A percentile compares a stretch with the other conserved stretches of the same genome.
Evolutionary conservation across 2,329 filamentous ascomycete genomes (phyloP).

Genomic region (Dothideomycetes sp.): DNA sequence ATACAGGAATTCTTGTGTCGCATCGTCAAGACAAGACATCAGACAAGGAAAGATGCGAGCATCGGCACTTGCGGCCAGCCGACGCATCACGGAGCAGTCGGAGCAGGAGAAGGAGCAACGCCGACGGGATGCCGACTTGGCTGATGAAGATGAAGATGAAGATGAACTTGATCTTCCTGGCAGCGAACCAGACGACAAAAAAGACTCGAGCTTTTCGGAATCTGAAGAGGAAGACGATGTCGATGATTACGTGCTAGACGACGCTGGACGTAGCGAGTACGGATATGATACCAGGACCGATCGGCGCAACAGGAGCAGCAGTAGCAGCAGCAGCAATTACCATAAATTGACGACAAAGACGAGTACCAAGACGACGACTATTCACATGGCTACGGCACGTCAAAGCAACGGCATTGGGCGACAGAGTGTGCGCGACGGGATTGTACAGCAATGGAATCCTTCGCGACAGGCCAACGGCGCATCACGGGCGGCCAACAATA

Average conservation of each 20-base stretch:
- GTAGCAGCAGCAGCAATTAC: conserved; percentile 1
- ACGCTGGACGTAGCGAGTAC: conserved; percentile 6
- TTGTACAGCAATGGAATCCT: conserved; percentile 16
- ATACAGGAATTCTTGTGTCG: too few relatives aligned
- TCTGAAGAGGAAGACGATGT: not conserved
- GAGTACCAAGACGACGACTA: not conserved
- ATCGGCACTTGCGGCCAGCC: conserved; percentile 6
- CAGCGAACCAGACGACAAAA: not conserved
- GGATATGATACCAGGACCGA: not conserved
- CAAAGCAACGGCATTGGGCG: conserved; percentile 12
- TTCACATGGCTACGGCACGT: not conserved
- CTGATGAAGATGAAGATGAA: not conserved
- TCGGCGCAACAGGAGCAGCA: not conserved
- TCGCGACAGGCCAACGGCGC: conserved; percentile 1
- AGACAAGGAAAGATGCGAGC: conserved; percentile 10
- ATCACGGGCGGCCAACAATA: not conserved
- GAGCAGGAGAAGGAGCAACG: too few relatives aligned
- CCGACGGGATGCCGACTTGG: conserved; percentile 4
- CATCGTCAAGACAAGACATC: too few relatives aligned
- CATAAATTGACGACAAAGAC: not conserved
- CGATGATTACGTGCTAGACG: not conserved
- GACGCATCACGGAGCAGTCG: not conserved
- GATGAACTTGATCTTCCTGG: not conserved
- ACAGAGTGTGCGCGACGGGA: conserved; percentile 16
- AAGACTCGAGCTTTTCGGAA: too few relatives aligned